Evolutionary conservation across 371 early-diverging fungal species (phyloP).

Genomic region (Mucor circinelloides): DNA sequence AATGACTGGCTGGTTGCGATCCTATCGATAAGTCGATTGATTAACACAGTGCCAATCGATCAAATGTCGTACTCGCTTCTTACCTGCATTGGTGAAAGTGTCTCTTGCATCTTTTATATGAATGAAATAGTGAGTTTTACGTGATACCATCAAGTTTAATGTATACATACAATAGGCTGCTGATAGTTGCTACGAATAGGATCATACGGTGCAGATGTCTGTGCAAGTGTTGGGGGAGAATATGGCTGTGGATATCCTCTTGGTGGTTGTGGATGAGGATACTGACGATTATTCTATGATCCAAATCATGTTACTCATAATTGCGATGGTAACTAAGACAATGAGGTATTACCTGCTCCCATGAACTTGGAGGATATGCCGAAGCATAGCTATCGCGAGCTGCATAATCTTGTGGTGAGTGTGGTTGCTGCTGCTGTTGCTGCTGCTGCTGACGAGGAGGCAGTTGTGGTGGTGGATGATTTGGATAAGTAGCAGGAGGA

Average conservation of each 20-base stretch:
- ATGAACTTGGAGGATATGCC: background rate
- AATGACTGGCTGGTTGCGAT: constrained; percentile 13
- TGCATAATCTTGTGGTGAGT: background rate
- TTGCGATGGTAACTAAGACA: background rate
- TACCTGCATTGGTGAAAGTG: constrained; percentile 16
- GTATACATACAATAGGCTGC: background rate
- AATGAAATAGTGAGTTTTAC: background rate
- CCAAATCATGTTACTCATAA: background rate
- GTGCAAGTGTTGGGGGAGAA: constrained; percentile 1
- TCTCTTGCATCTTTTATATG: constrained; percentile 6
- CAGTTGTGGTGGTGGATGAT: background rate
- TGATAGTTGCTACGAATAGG: constrained; percentile 21
- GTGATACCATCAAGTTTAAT: background rate
- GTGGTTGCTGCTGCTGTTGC: background rate
- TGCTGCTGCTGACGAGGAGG: too few species aligned
- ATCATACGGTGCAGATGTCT: constrained; percentile 13
- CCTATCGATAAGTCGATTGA: background rate
- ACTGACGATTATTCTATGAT: background rate
- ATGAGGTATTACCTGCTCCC: constrained; percentile 12
- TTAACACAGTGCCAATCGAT: background rate
- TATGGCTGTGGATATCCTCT: constrained; percentile 8
- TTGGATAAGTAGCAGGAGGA: constrained; percentile 3
- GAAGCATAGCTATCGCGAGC: constrained; percentile 1
- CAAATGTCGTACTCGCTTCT: background rate
- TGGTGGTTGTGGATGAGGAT: background rate